Conservation (phyloP, 306 rosid genomes). For the Luffa acutangula region DNA sequence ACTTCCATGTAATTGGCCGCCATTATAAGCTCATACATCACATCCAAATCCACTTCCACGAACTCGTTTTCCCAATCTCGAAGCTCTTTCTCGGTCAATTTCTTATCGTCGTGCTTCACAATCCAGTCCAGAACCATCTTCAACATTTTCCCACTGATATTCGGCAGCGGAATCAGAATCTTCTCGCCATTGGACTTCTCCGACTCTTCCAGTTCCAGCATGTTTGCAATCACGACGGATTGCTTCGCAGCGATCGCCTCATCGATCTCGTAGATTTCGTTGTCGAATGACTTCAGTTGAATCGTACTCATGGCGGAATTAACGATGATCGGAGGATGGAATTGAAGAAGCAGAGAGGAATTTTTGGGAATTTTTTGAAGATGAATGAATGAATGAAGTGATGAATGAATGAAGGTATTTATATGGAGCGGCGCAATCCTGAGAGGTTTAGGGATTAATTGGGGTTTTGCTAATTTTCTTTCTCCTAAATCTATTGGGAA, state of each 20-base stretch:
- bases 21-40: not conserved
- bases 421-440: not conserved
- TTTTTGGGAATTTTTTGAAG: not conserved
- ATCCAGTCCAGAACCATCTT: not conserved
- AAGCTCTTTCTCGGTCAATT: not conserved
- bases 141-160: not conserved
- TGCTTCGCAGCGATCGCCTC: not conserved
- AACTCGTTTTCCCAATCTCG: not conserved
- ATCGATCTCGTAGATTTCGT: not conserved
- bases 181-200: not conserved
- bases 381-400: not conserved
- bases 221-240: not conserved
- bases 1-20: conserved; percentile 7
- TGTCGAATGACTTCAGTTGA: not conserved
- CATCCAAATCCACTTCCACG: not conserved
- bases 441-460: no score
- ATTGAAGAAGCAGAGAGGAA: not conserved
- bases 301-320: not conserved
- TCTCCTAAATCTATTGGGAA: no score
- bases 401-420: not conserved
- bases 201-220: not conserved
- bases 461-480: no score
- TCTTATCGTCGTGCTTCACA: not conserved
- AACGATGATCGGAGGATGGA: not conserved
- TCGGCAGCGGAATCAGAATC: not conserved